Conservation (phyloP, 768 basidiomycete genomes). For the Termitomyces sp. region DNA sequence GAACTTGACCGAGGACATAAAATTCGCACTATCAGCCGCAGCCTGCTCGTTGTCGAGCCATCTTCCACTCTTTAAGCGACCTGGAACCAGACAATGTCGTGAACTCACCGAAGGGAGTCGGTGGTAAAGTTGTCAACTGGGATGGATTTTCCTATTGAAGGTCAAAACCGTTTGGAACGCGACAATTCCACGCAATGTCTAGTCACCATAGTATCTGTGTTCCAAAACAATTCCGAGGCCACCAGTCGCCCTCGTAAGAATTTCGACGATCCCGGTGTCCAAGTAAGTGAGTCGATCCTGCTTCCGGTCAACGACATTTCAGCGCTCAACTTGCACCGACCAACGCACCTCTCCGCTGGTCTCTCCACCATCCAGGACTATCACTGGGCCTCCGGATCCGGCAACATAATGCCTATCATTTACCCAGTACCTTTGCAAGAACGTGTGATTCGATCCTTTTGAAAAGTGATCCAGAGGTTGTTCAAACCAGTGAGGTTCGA, state of each 20-base stretch:
- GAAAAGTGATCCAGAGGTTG: constrained; percentile 86
- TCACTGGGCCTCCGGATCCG: constrained; percentile 71
- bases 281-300: constrained; percentile 51
- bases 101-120: constrained; percentile 63
- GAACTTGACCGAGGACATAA: constrained; percentile 79
- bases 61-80: constrained; percentile 27
- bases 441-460: constrained; percentile 49
- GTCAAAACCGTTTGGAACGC: constrained; percentile 8
- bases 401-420: constrained; percentile 75
- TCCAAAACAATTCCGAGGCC: constrained; percentile 90
- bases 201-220: constrained; percentile 81
- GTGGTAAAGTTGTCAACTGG: constrained; percentile 77
- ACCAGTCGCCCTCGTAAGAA: constrained; percentile 76
- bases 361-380: constrained; percentile 91
- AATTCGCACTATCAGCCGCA: constrained; percentile 86
- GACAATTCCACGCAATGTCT: constrained; percentile 4
- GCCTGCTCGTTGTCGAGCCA: constrained; percentile 90
- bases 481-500: constrained; percentile 62
- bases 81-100: not conserved
- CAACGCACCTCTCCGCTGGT: constrained; percentile 71
- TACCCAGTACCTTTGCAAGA: constrained; percentile 90
- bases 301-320: not conserved
- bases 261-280: constrained; percentile 81
- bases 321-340: not conserved
- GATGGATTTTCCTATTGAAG: constrained; percentile 55